Evolutionary conservation across 257 asterid genomes (phyloP).

Genomic region (Solanum gandarillasii): DNA sequence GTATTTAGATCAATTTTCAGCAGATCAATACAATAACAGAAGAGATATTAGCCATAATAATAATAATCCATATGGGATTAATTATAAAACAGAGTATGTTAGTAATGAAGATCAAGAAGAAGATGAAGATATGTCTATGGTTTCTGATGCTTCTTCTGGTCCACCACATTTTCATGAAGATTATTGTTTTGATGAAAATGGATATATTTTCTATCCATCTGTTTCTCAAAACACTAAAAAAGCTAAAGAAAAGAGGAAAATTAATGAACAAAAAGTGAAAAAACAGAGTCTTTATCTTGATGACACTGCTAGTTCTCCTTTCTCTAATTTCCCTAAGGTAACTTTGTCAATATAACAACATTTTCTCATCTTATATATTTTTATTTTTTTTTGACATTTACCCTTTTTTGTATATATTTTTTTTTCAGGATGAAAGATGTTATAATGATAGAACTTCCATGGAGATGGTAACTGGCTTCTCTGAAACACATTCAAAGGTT

Average conservation of each 20-base stretch:
- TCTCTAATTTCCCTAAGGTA: conserved; percentile 43
- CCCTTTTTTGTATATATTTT: background rate
- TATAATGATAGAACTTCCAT: conserved; percentile 13
- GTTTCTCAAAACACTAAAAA: conserved; percentile 8
- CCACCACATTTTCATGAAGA: conserved; percentile 50
- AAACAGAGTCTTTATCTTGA: conserved; percentile 46
- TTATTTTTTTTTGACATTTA: background rate
- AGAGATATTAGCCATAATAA: background rate
- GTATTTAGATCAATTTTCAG: conserved; percentile 61
- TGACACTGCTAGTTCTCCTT: conserved; percentile 89
- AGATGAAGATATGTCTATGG: conserved; percentile 64
- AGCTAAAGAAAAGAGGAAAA: conserved; percentile 15
- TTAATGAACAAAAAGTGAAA: conserved; percentile 4
- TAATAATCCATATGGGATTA: background rate
- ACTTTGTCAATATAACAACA: background rate
- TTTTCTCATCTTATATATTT: background rate
- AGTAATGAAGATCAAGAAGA: conserved; percentile 18
- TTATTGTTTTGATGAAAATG: conserved; percentile 9
- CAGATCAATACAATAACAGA: conserved; percentile 19
- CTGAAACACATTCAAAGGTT: conserved; percentile 49
- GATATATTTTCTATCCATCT: background rate
- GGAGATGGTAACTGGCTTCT: conserved; percentile 24
- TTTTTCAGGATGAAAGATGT: conserved; percentile 40
- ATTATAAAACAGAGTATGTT: conserved; percentile 3
- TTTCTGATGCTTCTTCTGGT: conserved; percentile 91